phyloP scores from a whole-genome alignment of 179 eudicot genomes.

The Silene coronaria region DNA sequence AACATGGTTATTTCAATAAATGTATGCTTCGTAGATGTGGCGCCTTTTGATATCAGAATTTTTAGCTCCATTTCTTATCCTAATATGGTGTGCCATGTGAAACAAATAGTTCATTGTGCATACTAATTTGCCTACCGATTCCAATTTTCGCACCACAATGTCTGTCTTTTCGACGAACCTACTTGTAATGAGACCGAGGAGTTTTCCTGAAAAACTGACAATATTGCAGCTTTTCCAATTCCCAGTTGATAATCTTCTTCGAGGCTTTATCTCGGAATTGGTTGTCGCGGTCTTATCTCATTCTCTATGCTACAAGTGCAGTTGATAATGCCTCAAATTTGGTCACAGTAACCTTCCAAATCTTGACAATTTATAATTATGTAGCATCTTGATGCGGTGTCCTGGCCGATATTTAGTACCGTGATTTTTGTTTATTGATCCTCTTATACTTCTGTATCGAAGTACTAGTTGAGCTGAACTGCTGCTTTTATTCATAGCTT shows the following conservation, averaged over 20 bases:
- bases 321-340: neutral
- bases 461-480: neutral
- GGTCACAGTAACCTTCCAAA: neutral
- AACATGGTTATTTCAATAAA: neutral
- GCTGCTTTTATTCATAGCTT: neutral
- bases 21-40: neutral
- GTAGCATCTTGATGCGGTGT: neutral
- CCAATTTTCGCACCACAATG: neutral
- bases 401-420: neutral
- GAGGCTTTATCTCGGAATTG: neutral
- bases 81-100: neutral
- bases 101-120: no score
- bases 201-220: conserved; percentile 2
- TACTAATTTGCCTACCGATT: neutral
- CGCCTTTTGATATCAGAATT: neutral
- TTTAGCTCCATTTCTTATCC: neutral
- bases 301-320: neutral
- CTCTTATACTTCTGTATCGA: neutral
- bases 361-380: neutral
- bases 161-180: neutral
- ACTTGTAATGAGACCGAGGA: neutral
- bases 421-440: neutral
- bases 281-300: neutral
- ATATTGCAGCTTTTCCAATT: neutral
- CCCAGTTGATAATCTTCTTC: neutral